Conservation (phyloP, 2,329 filamentous ascomycete species). For the Phyllosticta citriasiana region DNA sequence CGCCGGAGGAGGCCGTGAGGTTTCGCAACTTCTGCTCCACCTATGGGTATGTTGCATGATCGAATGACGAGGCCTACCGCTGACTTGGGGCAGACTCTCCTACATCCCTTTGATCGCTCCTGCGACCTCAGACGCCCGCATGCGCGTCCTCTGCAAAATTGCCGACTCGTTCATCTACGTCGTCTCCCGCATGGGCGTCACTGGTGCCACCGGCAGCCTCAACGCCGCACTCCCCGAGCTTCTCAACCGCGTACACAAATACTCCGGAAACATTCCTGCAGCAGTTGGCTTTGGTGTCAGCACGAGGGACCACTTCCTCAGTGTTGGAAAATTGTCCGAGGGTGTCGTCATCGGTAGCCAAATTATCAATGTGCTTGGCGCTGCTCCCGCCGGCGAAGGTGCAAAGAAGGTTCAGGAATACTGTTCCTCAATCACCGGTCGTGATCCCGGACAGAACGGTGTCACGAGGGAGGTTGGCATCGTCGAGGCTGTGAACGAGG, state of each 20-base stretch:
- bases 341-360: constrained; percentile 96
- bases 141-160: constrained; percentile 92
- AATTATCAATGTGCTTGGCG: constrained; percentile 72
- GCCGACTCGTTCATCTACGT: constrained; percentile 99
- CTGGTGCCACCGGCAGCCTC: constrained; percentile 74
- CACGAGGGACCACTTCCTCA: constrained; percentile 85
- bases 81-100: constrained; percentile 48
- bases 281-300: constrained; percentile 95
- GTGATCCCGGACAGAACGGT: constrained; percentile 37
- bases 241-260: constrained; percentile 76
- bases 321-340: constrained; percentile 73
- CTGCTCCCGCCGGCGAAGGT: constrained; percentile 56
- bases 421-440: constrained; percentile 61
- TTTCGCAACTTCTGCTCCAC: constrained; percentile 78
- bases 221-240: constrained; percentile 75
- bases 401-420: constrained; percentile 75
- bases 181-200: constrained; percentile 93
- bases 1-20: constrained; percentile 87
- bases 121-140: constrained; percentile 80
- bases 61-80: not conserved
- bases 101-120: constrained; percentile 97
- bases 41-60: constrained; percentile 50
- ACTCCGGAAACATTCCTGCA: constrained; percentile 80
- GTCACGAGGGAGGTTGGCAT: constrained; percentile 58
- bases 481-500: constrained; percentile 55